Evolutionary conservation across 768 basidiomycete species (phyloP).

Genomic region (Brasilioporus rufonigricans): DNA sequence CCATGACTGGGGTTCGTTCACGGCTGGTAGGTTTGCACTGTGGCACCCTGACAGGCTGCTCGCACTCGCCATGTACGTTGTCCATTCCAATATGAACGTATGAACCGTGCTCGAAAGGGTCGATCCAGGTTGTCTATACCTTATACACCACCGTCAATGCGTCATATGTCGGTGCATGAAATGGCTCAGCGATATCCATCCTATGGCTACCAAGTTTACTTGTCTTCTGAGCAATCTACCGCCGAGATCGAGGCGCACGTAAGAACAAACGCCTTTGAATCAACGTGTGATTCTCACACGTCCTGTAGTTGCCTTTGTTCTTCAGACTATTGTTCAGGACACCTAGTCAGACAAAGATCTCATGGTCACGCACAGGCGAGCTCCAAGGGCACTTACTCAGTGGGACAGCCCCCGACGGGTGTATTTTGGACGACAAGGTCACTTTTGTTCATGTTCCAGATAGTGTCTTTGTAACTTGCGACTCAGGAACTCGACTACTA

Average conservation of each 20-base stretch:
- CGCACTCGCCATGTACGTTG: slow-evolving; percentile 59
- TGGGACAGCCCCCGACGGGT: slow-evolving; percentile 4
- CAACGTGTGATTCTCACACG: slow-evolving; percentile 18
- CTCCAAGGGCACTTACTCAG: slow-evolving; percentile 9
- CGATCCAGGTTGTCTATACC: slow-evolving; percentile 59
- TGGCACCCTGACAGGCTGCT: slow-evolving; percentile 66
- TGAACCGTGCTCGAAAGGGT: not conserved
- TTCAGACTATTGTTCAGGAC: slow-evolving; percentile 13
- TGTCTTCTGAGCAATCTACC: slow-evolving; percentile 51
- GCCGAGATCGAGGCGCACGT: slow-evolving; percentile 59
- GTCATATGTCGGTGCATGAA: slow-evolving; percentile 50
- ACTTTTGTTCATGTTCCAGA: not conserved
- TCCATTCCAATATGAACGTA: not conserved
- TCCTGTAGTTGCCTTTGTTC: slow-evolving; percentile 23
- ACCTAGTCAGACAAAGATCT: not conserved
- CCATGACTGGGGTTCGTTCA: slow-evolving; percentile 79
- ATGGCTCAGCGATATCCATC: slow-evolving; percentile 52
- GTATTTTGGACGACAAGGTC: slow-evolving; percentile 22
- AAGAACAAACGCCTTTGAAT: slow-evolving; percentile 8
- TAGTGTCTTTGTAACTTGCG: slow-evolving; percentile 2
- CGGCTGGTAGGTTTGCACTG: slow-evolving; percentile 63
- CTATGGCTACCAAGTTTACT: slow-evolving; percentile 67
- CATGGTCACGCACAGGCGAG: not conserved
- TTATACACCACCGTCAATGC: slow-evolving; percentile 55
- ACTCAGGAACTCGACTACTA: slow-evolving; percentile 58